Percentiles rank a stretch among this genome's conserved stretches.
These are phyloP conservation scores for Scutellaria minor DNA, from an alignment of 257 asterid genomes.

Conservation along the genomic window DNA sequence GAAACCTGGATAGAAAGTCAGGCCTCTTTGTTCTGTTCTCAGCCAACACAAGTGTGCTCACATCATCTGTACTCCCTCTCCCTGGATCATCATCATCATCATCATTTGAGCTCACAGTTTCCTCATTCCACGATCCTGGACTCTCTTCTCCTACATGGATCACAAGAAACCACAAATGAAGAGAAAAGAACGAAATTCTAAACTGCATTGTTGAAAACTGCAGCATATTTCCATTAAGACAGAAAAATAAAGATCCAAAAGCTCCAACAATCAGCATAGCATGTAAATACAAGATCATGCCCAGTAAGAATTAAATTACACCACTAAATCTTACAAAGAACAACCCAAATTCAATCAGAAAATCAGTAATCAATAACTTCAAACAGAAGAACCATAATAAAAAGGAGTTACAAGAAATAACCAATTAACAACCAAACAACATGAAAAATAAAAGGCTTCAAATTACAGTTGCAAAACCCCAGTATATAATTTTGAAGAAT, in stretches of 20 bases:
- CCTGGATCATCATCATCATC: constrained; percentile 61
- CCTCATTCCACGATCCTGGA: constrained; percentile 65
- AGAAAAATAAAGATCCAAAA: background rate
- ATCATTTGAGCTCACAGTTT: constrained; percentile 41
- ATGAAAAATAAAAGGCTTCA: background rate
- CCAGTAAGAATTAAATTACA: background rate
- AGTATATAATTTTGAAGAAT: background rate
- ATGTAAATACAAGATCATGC: constrained; percentile 3
- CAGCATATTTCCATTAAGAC: background rate
- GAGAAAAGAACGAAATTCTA: background rate
- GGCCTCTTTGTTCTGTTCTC: constrained; percentile 74
- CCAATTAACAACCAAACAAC: background rate
- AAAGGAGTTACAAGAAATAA: background rate
- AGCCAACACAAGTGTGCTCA: constrained; percentile 66
- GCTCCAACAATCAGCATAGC: constrained; percentile 3
- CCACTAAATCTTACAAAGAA: background rate
- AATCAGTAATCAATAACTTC: background rate
- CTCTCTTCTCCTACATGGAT: constrained; percentile 55
- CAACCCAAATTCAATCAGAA: constrained; percentile 11
- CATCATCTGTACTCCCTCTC: constrained; percentile 57
- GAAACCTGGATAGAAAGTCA: constrained; percentile 67
- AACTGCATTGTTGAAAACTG: constrained; percentile 13
- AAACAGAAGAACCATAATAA: background rate
- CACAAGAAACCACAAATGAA: background rate
- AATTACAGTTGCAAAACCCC: constrained; percentile 20